phyloP scores from a whole-genome alignment of 2,329 filamentous ascomycete genomes.

The Scortechinia acanthostroma region DNA sequence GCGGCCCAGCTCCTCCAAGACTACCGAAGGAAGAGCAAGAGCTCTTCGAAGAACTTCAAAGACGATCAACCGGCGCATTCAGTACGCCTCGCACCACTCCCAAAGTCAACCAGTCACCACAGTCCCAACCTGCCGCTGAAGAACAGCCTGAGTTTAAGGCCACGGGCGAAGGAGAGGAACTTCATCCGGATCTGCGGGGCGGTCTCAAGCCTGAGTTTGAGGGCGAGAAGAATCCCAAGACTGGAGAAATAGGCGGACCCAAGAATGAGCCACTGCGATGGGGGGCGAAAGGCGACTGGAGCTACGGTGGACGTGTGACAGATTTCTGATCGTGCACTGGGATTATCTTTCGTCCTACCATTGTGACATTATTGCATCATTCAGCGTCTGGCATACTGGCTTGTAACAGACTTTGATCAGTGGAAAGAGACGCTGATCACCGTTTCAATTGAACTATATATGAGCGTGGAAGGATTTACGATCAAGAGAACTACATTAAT shows the following conservation, averaged over 20 bases:
- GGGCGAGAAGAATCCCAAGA: slow-evolving; percentile 85
- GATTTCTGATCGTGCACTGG: slow-evolving; percentile 57
- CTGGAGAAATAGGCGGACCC: slow-evolving; percentile 88
- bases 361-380: too few species aligned
- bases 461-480: too few species aligned
- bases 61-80: slow-evolving; percentile 1
- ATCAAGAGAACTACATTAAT: too few species aligned
- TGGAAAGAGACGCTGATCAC: too few species aligned
- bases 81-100: too few species aligned
- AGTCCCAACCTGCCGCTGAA: background rate
- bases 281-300: slow-evolving; percentile 74
- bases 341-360: too few species aligned
- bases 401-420: too few species aligned
- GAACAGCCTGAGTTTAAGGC: background rate
- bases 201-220: slow-evolving; percentile 65
- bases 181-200: background rate
- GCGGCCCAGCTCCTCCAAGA: background rate
- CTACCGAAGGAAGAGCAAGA: background rate
- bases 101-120: background rate
- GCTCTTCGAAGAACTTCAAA: background rate
- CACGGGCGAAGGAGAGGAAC: background rate
- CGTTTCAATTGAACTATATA: too few species aligned
- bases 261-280: slow-evolving; percentile 94
- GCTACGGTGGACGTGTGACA: slow-evolving; percentile 88
- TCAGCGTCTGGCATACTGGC: too few species aligned